Base-by-base conservation (phyloP, 2,329 filamentous ascomycete genomes). In the Stromatinia cepivora region DNA sequence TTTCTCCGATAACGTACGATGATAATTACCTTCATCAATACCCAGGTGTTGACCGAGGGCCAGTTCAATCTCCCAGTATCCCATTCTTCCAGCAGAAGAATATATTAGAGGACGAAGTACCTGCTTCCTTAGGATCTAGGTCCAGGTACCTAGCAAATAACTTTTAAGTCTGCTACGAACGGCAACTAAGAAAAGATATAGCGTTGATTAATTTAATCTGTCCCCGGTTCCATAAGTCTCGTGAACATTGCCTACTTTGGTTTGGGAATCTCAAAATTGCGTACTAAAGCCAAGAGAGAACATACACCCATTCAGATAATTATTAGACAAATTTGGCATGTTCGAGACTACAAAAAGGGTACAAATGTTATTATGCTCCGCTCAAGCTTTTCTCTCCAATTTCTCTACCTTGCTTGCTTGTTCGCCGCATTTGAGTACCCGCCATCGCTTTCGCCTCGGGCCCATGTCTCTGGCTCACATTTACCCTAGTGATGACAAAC, bases 401-500 rank as follows among this genome's bases (percentile, higher is more conserved):
- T 11, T 28, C 52, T 13, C 20, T 48, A 31, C 22, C 48, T 45
- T 65, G 48, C 48, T 31, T 54, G 34, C 66, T 64, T 68, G 57
- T 50, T 56, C 42, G 48, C 58, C 66, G 42, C 48, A 45, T 46
- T 64, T 54, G 39, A 64, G 28, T 64, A 56, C 58, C 66, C 39
- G 50, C 58, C 42, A n/a, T 68, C 45, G 56, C 48, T 56, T 68
- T 39, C 63, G 57, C 66, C 63, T 68, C 66, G 66, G 57, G 66
- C 57, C 66, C 57, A 68, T 68, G n/a, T 62, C 28, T 48, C 46
- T 68, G 58, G 58, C 25, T 68, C 66, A 56, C 57, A 54, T 31
- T 34, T 56, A 46, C 20, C 53, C 31, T 50, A 8, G 22, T 25
- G 9, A 63, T 64, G 58, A 48, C 36, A 56, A 56, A 48, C 22